phyloP scores from a whole-genome alignment of 805 yeast species.

The Barnettozyma californica region DNA sequence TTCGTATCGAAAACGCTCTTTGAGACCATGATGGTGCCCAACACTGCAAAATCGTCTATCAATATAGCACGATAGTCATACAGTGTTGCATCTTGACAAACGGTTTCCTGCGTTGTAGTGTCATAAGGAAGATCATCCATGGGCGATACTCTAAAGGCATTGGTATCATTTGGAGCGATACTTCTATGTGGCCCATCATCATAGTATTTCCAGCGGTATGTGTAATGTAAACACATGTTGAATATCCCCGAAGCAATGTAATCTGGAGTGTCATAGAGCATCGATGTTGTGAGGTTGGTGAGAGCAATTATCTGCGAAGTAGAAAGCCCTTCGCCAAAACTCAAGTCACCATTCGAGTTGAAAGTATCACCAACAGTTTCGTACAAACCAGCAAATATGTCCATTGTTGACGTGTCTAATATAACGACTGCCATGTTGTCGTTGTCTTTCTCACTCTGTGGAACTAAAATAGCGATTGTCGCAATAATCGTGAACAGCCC shows the following conservation, averaged over 20 bases:
- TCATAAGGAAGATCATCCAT: not conserved
- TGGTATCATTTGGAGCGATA: not conserved
- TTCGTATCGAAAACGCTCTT: not conserved
- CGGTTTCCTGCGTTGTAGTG: not conserved
- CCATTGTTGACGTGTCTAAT: conserved; percentile 46
- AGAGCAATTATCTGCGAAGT: conserved; percentile 13
- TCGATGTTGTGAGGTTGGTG: conserved; percentile 25
- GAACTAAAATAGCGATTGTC: conserved; percentile 11
- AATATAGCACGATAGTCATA: conserved; percentile 16
- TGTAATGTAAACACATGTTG: conserved; percentile 9
- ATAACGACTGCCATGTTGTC: conserved; percentile 19
- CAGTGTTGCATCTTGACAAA: not conserved
- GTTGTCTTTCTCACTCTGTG: conserved; percentile 7
- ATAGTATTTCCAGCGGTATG: conserved; percentile 7
- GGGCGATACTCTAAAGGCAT: conserved; percentile 4
- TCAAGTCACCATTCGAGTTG: conserved; percentile 23
- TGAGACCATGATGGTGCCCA: not conserved
- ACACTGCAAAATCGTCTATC: not conserved
- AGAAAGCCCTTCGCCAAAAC: conserved; percentile 22
- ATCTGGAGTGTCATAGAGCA: conserved; percentile 13
- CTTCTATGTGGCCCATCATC: not conserved
- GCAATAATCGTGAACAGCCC: conserved; percentile 6
- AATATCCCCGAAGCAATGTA: conserved; percentile 7
- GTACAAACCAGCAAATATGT: conserved; percentile 50
- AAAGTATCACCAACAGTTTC: conserved; percentile 32